These are phyloP conservation scores for Clitoria ternatea DNA, from an alignment of 306 rosid species.

Conservation along the genomic window DNA sequence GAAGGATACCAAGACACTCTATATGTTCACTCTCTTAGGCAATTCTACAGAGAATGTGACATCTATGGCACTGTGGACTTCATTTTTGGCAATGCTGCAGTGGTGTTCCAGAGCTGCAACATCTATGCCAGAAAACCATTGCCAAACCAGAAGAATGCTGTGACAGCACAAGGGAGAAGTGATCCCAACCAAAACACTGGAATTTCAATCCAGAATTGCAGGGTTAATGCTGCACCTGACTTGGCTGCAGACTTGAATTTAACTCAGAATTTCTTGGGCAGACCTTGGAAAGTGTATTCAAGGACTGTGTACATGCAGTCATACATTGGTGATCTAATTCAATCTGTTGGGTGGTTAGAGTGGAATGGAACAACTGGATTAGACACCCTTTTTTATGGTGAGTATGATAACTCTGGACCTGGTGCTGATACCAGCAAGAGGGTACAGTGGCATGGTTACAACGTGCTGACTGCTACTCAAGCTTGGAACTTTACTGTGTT, in stretches of 20 bases:
- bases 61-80: conserved; percentile 75
- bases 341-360: conserved; percentile 64
- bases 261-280: conserved; percentile 38
- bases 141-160: conserved; percentile 39
- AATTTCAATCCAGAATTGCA: conserved; percentile 75
- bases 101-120: conserved; percentile 66
- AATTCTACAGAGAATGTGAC: conserved; percentile 72
- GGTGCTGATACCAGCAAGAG: conserved; percentile 54
- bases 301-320: conserved; percentile 80
- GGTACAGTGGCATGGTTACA: conserved; percentile 66
- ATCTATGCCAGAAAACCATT: conserved; percentile 57
- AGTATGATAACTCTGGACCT: conserved; percentile 60
- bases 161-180: conserved; percentile 73
- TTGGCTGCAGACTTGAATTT: conserved; percentile 32
- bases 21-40: conserved; percentile 67
- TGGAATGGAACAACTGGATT: conserved; percentile 67
- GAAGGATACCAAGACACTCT: conserved; percentile 94
- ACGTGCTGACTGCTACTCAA: conserved; percentile 42
- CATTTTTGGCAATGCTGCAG: conserved; percentile 83
- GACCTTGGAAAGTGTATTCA: conserved; percentile 71
- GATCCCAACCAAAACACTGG: conserved; percentile 70
- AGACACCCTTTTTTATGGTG: conserved; percentile 67
- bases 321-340: conserved; percentile 53
- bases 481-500: conserved; percentile 65
- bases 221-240: conserved; percentile 54